Conservation (phyloP, 2,329 filamentous ascomycete genomes). For the Xylariales sp. region DNA sequence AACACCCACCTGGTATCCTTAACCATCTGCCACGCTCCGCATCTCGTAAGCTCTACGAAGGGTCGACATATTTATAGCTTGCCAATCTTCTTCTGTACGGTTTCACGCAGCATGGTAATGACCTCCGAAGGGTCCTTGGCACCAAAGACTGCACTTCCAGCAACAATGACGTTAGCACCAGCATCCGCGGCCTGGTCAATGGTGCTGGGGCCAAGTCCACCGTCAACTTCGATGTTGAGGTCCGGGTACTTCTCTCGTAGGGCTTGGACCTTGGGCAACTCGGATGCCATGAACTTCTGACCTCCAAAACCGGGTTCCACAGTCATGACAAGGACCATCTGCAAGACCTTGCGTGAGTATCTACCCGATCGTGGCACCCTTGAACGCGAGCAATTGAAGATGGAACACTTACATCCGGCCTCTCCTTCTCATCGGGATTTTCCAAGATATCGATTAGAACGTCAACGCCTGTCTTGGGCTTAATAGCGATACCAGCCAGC, state of each 20-base stretch:
- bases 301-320: constrained; percentile 96
- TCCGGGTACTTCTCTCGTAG: constrained; percentile 82
- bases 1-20: neutral
- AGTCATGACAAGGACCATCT: constrained; percentile 99
- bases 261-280: constrained; percentile 88
- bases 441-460: constrained; percentile 90
- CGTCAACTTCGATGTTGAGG: constrained; percentile 96
- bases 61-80: constrained; percentile 26
- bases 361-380: neutral
- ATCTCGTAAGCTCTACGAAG: neutral
- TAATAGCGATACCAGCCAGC: constrained; percentile 91
- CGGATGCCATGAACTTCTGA: constrained; percentile 96
- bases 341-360: constrained; percentile 6
- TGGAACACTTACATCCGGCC: constrained; percentile 72
- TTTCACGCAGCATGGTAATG: constrained; percentile 73
- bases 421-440: constrained; percentile 64
- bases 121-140: constrained; percentile 84
- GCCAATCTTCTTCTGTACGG: constrained; percentile 61
- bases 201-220: constrained; percentile 80
- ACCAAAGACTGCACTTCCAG: constrained; percentile 92
- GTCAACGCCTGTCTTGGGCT: constrained; percentile 85
- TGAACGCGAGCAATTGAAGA: neutral
- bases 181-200: constrained; percentile 93
- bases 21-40: too few species aligned
- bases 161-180: constrained; percentile 96